These are phyloP conservation scores for Pestalotiopsis fici DNA, from an alignment of 2,329 filamentous ascomycete genomes.

Conservation along the genomic window DNA sequence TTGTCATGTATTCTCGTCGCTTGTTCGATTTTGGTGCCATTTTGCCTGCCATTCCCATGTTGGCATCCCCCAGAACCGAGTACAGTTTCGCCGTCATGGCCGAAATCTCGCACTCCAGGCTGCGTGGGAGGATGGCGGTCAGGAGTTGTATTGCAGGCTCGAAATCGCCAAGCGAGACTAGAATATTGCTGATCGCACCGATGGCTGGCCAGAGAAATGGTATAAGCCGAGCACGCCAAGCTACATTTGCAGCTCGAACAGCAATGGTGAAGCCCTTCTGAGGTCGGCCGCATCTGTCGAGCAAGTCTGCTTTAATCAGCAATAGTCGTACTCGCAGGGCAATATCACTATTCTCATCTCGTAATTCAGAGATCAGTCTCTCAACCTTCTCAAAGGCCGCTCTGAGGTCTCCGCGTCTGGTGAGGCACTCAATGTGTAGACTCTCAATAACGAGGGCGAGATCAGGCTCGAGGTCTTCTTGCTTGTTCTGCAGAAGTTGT, in stretches of 20 bases:
- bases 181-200: constrained; percentile 65
- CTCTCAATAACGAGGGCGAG: constrained; percentile 51
- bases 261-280: constrained; percentile 77
- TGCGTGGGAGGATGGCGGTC: constrained; percentile 71
- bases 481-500: constrained; percentile 53
- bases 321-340: constrained; percentile 71
- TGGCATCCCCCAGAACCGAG: constrained; percentile 71
- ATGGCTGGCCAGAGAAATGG: constrained; percentile 74
- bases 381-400: constrained; percentile 51
- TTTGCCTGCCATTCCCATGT: constrained; percentile 74
- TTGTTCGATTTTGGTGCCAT: constrained; percentile 40
- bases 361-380: constrained; percentile 38
- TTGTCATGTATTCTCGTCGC: constrained; percentile 57
- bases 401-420: constrained; percentile 47
- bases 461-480: constrained; percentile 53
- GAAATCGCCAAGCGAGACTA: constrained; percentile 73
- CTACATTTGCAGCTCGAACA: constrained; percentile 73
- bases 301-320: constrained; percentile 70
- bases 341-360: constrained; percentile 53
- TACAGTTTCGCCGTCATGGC: constrained; percentile 68
- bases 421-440: constrained; percentile 53
- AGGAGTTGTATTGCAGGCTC: constrained; percentile 65
- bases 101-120: constrained; percentile 69
- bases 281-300: constrained; percentile 67
- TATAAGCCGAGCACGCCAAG: constrained; percentile 69